phyloP scores from a whole-genome alignment of 225 moss, liverwort and hornwort genomes.

The Sphagnum contortum region DNA sequence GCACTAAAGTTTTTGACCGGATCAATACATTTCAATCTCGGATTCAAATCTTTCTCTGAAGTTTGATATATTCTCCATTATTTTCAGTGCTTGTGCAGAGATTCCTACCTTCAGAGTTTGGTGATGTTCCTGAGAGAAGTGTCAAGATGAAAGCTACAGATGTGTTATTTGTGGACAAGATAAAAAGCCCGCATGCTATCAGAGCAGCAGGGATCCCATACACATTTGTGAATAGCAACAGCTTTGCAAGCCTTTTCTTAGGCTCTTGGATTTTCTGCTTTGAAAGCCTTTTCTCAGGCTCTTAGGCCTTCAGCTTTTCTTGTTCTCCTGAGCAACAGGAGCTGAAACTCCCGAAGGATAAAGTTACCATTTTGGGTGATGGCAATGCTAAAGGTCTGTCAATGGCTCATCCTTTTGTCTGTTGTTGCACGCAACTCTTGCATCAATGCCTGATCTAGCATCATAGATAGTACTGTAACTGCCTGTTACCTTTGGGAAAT shows the following conservation, averaged over 20 bases:
- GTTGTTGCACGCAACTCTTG: not conserved
- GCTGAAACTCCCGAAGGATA: conserved; percentile 22
- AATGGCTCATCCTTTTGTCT: not conserved
- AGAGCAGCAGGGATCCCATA: conserved; percentile 33
- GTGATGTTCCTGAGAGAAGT: conserved; percentile 12
- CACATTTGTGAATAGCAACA: conserved; percentile 13
- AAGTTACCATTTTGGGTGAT: conserved; percentile 21
- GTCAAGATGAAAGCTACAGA: conserved; percentile 6
- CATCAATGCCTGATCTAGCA: not conserved
- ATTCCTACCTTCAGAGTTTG: conserved; percentile 37
- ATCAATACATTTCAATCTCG: too few relatives aligned
- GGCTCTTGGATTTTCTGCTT: not conserved
- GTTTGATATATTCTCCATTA: not conserved
- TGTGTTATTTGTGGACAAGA: conserved; percentile 3
- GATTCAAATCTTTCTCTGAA: too few relatives aligned
- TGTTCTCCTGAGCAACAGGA: conserved; percentile 6
- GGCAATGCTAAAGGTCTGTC: conserved; percentile 20
- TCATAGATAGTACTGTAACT: too few relatives aligned
- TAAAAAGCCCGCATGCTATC: conserved; percentile 16
- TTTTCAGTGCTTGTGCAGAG: conserved; percentile 6
- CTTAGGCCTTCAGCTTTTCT: not conserved
- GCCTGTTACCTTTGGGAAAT: too few relatives aligned
- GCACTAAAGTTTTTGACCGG: not conserved
- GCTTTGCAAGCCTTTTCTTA: conserved; percentile 14
- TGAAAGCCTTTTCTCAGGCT: conserved; percentile 9